phyloP scores from a whole-genome alignment of 768 basidiomycete genomes.

The Mycena albidolilacea region DNA sequence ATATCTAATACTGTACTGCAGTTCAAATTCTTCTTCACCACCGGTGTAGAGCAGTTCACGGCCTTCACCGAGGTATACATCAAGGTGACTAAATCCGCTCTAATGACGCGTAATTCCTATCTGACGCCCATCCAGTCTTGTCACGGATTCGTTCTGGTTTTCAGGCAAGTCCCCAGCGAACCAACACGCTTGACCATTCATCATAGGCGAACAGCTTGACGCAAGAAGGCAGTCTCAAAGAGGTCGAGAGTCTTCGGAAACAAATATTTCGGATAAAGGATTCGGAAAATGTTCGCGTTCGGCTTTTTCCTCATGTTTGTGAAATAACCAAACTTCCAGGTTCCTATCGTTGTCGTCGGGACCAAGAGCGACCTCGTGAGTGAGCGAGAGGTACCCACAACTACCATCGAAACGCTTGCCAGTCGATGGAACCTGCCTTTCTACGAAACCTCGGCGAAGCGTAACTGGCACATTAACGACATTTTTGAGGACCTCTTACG shows the following conservation, averaged over 20 bases:
- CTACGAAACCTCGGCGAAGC: constrained; percentile 92
- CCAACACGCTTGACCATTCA: too few species aligned
- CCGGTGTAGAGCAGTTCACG: constrained; percentile 88
- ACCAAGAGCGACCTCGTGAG: constrained; percentile 87
- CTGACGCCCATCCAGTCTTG: constrained; percentile 62
- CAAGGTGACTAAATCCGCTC: constrained; percentile 62
- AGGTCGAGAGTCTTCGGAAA: constrained; percentile 84
- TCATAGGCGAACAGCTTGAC: constrained; percentile 67
- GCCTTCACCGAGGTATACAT: constrained; percentile 88
- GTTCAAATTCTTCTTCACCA: constrained; percentile 88
- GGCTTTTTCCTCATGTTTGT: constrained; percentile 8
- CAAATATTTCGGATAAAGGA: constrained; percentile 88
- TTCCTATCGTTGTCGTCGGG: constrained; percentile 90
- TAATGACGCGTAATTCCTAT: background rate
- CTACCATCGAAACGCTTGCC: constrained; percentile 75
- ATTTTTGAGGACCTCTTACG: constrained; percentile 84
- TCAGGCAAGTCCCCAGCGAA: constrained; percentile 64
- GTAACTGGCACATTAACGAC: constrained; percentile 84
- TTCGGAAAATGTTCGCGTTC: constrained; percentile 66
- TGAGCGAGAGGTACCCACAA: constrained; percentile 83
- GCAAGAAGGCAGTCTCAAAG: constrained; percentile 84
- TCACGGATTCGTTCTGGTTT: constrained; percentile 86
- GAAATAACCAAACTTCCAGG: constrained; percentile 50
- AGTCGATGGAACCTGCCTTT: constrained; percentile 80
- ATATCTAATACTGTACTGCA: constrained; percentile 46